Base-by-base conservation (phyloP, 2,329 filamentous ascomycete species). In the Thermothelomyces thermophilus region DNA sequence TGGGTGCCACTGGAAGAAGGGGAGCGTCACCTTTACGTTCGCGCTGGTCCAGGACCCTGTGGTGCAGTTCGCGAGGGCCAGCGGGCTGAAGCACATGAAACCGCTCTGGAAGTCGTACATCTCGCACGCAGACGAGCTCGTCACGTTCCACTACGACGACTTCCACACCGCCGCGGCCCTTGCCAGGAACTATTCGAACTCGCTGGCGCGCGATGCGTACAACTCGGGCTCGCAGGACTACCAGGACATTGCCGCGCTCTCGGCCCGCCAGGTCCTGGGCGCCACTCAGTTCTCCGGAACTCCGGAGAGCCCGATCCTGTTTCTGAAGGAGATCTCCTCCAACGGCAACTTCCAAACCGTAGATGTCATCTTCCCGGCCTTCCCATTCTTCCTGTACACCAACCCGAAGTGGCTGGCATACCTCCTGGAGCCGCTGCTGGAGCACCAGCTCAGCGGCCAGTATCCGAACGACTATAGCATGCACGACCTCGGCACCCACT, bases 261-360 rank as follows among this genome's bases (percentile, higher is more conserved):
- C 84, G 50, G 87, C 87, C 43, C 80, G 88, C 40, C 88, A 94
- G 63, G 85, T 88, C 13, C 75, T 93, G 63, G 88, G 87, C 6
- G 87, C 85, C 1, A 88, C 84, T 3, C 83, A 81, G 56, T 89
- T 90, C 69, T 77, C 85, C 6, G 80, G 86, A 37, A 86, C 86
- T 17, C 77, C 84, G 1, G 78, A 88, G 3, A 74, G 81, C 54
- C 85, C 86, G 0, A 75, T 91, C 36, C 66, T 93, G 19, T 93
- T 93, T 68, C 69, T 91, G 53, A 93, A 93, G 63, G 88, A 93
- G 64, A 91, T 93, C 49, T 89, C 86, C 1, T 90, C 85, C 2
- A 86, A 91, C 59, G 87, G 87, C 3, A 91, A 94, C 61, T 83
- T 83, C 65, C 87, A 93, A 63, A 93, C 87, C 0, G 85, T 93